phyloP scores from a whole-genome alignment of 1,284 basidiomycete genomes.

The Neolentinus lepideus region DNA sequence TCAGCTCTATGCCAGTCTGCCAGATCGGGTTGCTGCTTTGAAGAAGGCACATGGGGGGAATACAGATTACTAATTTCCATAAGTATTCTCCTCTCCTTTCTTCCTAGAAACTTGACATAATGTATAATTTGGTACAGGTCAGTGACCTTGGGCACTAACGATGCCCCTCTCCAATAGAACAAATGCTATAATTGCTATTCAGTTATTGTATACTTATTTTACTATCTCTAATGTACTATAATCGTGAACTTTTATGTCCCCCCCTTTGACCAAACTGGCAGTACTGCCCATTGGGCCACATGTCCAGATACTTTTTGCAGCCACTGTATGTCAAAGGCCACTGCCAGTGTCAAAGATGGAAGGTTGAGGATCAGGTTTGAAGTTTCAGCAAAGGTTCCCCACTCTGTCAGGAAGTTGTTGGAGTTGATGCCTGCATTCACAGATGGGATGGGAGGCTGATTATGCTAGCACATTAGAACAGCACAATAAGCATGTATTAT shows the following conservation, averaged over 20 bases:
- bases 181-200: too few relatives aligned
- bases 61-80: constrained; percentile 15
- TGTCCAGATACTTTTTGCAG: too few relatives aligned
- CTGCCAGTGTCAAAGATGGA: constrained; percentile 22
- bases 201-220: too few relatives aligned
- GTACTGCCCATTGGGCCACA: too few relatives aligned
- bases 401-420: constrained; percentile 24
- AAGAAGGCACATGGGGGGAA: constrained; percentile 14
- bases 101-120: too few relatives aligned
- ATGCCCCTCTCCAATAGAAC: too few relatives aligned
- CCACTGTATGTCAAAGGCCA: constrained; percentile 26
- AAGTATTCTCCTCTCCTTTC: neutral
- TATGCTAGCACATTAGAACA: neutral
- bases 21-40: constrained; percentile 12
- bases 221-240: too few relatives aligned
- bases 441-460: constrained; percentile 15
- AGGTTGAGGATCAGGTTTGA: constrained; percentile 15
- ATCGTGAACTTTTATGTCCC: too few relatives aligned
- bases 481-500: neutral
- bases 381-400: constrained; percentile 25
- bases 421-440: constrained; percentile 21
- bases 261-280: too few relatives aligned
- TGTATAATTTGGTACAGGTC: too few relatives aligned
- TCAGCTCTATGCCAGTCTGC: constrained; percentile 15
- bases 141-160: too few relatives aligned